Conservation (phyloP, 2,329 filamentous ascomycete genomes). For the Herpotrichia juniperi region DNA sequence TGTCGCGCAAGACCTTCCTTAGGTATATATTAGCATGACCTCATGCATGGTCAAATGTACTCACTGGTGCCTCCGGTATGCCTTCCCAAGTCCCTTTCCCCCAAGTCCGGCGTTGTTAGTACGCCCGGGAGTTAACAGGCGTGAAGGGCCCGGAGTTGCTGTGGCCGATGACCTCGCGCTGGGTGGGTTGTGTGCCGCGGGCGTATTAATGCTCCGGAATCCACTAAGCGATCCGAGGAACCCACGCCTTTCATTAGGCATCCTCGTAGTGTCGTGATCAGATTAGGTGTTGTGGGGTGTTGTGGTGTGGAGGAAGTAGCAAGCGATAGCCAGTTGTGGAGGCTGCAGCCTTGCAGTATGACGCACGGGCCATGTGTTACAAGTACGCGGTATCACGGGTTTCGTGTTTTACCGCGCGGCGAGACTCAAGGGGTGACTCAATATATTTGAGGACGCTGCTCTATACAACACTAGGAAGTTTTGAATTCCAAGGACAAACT, state of each 20-base stretch:
- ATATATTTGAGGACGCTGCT: too few relatives aligned
- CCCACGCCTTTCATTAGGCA: background rate
- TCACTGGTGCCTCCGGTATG: slow-evolving; percentile 32
- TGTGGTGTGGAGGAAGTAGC: background rate
- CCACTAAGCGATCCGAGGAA: background rate
- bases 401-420: background rate
- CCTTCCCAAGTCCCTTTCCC: slow-evolving; percentile 21
- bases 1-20: slow-evolving; percentile 41
- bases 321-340: background rate
- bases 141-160: slow-evolving; percentile 16
- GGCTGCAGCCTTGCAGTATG: background rate
- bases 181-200: background rate
- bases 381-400: slow-evolving; percentile 1
- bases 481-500: too few relatives aligned
- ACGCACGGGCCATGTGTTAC: background rate
- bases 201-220: background rate
- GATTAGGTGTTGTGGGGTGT: background rate
- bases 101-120: slow-evolving; percentile 27
- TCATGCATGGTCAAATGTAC: background rate
- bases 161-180: background rate
- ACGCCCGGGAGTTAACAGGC: slow-evolving; percentile 25
- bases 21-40: background rate
- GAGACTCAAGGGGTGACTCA: too few relatives aligned
- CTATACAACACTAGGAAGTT: too few relatives aligned
- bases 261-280: background rate